Conservation (phyloP, 495 filamentous ascomycete genomes). For the Penicillium paxilli region DNA sequence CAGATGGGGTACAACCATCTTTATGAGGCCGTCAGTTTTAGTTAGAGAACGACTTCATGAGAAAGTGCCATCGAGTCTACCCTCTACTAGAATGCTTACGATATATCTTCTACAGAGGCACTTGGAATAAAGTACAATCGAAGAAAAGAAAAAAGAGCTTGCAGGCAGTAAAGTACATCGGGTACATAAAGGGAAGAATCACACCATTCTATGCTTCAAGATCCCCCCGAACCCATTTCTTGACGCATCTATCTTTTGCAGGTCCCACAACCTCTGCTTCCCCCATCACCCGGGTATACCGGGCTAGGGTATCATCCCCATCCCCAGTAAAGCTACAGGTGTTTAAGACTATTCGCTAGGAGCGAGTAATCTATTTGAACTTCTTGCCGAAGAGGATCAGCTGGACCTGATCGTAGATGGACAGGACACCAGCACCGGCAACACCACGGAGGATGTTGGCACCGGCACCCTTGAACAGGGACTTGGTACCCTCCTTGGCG, state of each 20-base stretch:
- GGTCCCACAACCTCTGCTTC: slow-evolving; percentile 35
- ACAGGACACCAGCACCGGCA: slow-evolving; percentile 99
- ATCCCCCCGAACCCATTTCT: slow-evolving; percentile 39
- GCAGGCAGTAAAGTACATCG: slow-evolving; percentile 60
- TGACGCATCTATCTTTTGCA: slow-evolving; percentile 53
- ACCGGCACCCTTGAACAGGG: slow-evolving; percentile 99
- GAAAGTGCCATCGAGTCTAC: too few species aligned
- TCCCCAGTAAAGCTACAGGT: slow-evolving; percentile 34
- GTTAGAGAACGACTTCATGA: too few species aligned
- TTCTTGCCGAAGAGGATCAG: slow-evolving; percentile 98
- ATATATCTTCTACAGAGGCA: background rate
- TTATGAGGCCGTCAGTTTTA: too few species aligned
- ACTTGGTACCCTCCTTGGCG: slow-evolving; percentile 93
- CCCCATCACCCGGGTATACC: slow-evolving; percentile 26
- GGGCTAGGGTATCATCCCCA: slow-evolving; percentile 32
- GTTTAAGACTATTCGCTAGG: slow-evolving; percentile 15
- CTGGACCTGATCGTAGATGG: slow-evolving; percentile 99
- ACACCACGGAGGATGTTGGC: slow-evolving; percentile 99
- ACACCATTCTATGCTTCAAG: slow-evolving; percentile 50
- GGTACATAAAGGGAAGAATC: slow-evolving; percentile 46
- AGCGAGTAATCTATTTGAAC: slow-evolving; percentile 74
- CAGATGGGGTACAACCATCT: too few species aligned
- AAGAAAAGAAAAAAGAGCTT: slow-evolving; percentile 47
- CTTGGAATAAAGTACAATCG: slow-evolving; percentile 2
- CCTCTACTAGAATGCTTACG: too few species aligned